A percentile compares a stretch with the other conserved stretches of the same genome.
These are phyloP conservation scores for Aureobasidium sp. DNA, from an alignment of 2,329 filamentous ascomycete genomes.

Conservation along the genomic window DNA sequence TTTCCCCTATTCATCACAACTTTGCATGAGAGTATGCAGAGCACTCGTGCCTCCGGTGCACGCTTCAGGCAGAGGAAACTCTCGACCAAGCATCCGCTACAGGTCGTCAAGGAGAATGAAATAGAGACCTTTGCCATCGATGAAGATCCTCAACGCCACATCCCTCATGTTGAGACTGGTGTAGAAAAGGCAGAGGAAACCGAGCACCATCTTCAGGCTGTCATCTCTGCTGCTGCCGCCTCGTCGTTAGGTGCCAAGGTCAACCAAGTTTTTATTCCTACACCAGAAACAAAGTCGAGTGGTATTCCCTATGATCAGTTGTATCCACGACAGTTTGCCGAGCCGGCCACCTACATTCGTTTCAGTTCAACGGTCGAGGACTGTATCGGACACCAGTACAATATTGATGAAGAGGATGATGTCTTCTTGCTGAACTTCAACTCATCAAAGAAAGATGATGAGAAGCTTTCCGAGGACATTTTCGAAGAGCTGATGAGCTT, in stretches of 20 bases:
- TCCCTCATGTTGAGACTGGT: conserved; percentile 81
- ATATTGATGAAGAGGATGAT: conserved; percentile 88
- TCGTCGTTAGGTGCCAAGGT: conserved; percentile 49
- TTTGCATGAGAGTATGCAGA: conserved; percentile 12
- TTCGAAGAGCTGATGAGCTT: conserved; percentile 94
- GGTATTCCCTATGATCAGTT: conserved; percentile 78
- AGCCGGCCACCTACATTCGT: conserved; percentile 89
- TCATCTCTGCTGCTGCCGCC: conserved; percentile 54
- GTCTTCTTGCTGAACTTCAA: conserved; percentile 79
- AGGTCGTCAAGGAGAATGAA: conserved; percentile 81
- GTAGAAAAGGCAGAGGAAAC: conserved; percentile 97
- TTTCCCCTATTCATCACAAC: neutral
- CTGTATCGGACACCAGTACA: conserved; percentile 81
- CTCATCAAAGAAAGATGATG: conserved; percentile 49
- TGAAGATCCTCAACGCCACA: conserved; percentile 72
- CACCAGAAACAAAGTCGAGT: conserved; percentile 52
- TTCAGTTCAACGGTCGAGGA: conserved; percentile 98
- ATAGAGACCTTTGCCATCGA: conserved; percentile 63
- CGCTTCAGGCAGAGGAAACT: conserved; percentile 75
- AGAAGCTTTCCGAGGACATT: conserved; percentile 74
- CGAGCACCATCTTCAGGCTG: conserved; percentile 91
- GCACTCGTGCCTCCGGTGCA: conserved; percentile 15
- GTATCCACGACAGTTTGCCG: conserved; percentile 69
- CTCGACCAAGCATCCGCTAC: conserved; percentile 79
- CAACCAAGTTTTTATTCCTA: conserved; percentile 57